These are phyloP conservation scores for Hypoxylon sp. DNA, from an alignment of 2,329 filamentous ascomycete genomes.

Conservation along the genomic window DNA sequence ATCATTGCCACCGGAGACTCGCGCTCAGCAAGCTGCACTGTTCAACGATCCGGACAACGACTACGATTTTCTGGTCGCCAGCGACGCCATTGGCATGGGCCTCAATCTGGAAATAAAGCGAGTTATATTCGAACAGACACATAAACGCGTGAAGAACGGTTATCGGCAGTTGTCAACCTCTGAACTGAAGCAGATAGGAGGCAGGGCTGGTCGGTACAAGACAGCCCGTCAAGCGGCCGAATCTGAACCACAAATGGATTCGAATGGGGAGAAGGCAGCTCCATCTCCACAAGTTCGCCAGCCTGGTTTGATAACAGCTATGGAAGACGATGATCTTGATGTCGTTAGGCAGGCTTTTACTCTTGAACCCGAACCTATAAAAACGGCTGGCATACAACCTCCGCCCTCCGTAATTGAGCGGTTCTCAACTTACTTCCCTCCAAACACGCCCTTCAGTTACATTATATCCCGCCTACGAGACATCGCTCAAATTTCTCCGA, in stretches of 20 bases:
- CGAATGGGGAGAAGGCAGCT: slow-evolving; percentile 29
- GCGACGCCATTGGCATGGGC: slow-evolving; percentile 97
- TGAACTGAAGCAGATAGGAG: slow-evolving; percentile 94
- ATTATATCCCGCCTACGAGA: slow-evolving; percentile 82
- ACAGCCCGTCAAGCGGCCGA: slow-evolving; percentile 71
- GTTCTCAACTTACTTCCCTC: slow-evolving; percentile 85
- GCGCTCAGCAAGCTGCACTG: slow-evolving; percentile 88
- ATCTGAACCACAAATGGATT: slow-evolving; percentile 21
- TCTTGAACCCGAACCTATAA: slow-evolving; percentile 73
- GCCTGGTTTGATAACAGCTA: slow-evolving; percentile 81
- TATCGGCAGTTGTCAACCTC: slow-evolving; percentile 73
- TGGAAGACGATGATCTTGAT: slow-evolving; percentile 77
- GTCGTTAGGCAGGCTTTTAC: slow-evolving; percentile 73
- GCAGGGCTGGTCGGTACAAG: slow-evolving; percentile 88
- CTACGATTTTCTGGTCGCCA: slow-evolving; percentile 94
- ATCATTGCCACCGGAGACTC: slow-evolving; percentile 88
- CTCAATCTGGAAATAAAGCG: slow-evolving; percentile 93
- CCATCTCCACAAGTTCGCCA: slow-evolving; percentile 39
- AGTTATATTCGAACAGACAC: slow-evolving; percentile 83
- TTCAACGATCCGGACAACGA: slow-evolving; percentile 98
- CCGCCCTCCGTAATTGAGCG: slow-evolving; percentile 75
- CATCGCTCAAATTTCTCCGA: slow-evolving; percentile 70
- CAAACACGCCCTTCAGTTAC: slow-evolving; percentile 83
- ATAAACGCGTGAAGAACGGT: slow-evolving; percentile 75
- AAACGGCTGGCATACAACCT: slow-evolving; percentile 79